Base-by-base conservation (phyloP, 345 rosid genomes). In the Brassica incana region DNA sequence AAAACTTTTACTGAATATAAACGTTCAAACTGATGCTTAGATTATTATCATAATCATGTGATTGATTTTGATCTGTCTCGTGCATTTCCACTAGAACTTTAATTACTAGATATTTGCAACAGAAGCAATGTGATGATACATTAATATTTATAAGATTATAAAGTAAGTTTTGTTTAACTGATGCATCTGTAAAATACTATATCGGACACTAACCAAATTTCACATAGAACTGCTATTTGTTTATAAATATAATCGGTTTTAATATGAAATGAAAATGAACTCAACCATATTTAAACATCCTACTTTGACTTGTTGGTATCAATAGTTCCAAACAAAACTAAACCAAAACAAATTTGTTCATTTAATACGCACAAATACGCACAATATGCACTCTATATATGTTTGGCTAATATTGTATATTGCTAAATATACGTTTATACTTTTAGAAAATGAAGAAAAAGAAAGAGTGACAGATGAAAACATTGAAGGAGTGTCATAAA, bases 401-500 rank as follows among this genome's bases (percentile, higher is more conserved):
- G 8, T 70, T n/a, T 70, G 18, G 33, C 16, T 60, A 54, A 23
- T 12, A 33, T n/a, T 32, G 43, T 64, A 15, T 32, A 14, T 61
- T 14, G 48, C 10, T 12, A 50, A 32, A 43, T 63, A 75, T 38
- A 20, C 43, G 20, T 38, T 71, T 56, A 4, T 14, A 10, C 9
- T 29, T 11, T 27, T 66, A 64, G 63, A 48, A 83, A 83, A 86
- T 85, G 65, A 73, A 62, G 69, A 16, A 4, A 61, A 27, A 61
- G 5, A 62, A 29, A 62, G 36, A 67, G 87, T 79, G 95, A 91
- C 93, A 95, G 99, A 85, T 91, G 77, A 74, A 79, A 67, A 88
- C 90, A 94, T 90, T 91, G 90, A 92, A 91, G 88, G 79, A 84
- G 87, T 76, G 95, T 86, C 91, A 89, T 92, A 88, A 92, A 91